A percentile compares a stretch with the other conserved stretches of the same genome.
Evolutionary conservation across 179 eudicot genomes (phyloP).

Genomic region (Gypsophila paniculata): DNA sequence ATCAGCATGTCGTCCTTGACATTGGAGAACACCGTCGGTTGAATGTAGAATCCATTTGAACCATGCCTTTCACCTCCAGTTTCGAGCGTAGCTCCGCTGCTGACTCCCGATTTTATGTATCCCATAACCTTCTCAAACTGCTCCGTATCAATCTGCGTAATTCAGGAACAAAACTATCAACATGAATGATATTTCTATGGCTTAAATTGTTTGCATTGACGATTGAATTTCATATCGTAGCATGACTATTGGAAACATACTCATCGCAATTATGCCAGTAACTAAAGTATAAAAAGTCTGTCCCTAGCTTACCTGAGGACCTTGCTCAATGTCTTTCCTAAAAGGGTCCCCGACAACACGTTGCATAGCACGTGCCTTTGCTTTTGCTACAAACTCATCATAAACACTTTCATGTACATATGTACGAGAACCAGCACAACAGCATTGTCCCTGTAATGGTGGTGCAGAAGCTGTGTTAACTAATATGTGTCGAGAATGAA

Average conservation of each 20-base stretch:
- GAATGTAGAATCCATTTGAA: conserved; percentile 58
- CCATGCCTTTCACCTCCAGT: conserved; percentile 66
- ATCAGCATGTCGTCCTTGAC: conserved; percentile 63
- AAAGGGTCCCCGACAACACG: conserved; percentile 71
- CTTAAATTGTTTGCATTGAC: neutral
- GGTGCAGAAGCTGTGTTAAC: neutral
- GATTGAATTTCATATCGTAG: neutral
- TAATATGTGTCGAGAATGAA: neutral
- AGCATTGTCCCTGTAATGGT: conserved; percentile 61
- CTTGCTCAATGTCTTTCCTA: conserved; percentile 54
- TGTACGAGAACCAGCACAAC: conserved; percentile 75
- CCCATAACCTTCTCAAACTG: conserved; percentile 66
- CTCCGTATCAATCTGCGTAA: conserved; percentile 46
- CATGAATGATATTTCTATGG: neutral
- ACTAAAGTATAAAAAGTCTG: neutral
- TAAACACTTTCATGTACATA: conserved; percentile 58
- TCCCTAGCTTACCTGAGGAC: conserved; percentile 53
- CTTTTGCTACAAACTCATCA: conserved; percentile 63
- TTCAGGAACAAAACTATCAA: neutral
- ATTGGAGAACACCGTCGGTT: conserved; percentile 77
- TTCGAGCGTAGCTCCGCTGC: conserved; percentile 63
- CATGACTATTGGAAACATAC: neutral
- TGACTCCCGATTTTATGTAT: conserved; percentile 55
- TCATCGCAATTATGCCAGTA: neutral
- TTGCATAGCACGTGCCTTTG: conserved; percentile 53